These are phyloP conservation scores for Hysterium pulicare DNA, from an alignment of 2,329 filamentous ascomycete genomes.

Conservation along the genomic window DNA sequence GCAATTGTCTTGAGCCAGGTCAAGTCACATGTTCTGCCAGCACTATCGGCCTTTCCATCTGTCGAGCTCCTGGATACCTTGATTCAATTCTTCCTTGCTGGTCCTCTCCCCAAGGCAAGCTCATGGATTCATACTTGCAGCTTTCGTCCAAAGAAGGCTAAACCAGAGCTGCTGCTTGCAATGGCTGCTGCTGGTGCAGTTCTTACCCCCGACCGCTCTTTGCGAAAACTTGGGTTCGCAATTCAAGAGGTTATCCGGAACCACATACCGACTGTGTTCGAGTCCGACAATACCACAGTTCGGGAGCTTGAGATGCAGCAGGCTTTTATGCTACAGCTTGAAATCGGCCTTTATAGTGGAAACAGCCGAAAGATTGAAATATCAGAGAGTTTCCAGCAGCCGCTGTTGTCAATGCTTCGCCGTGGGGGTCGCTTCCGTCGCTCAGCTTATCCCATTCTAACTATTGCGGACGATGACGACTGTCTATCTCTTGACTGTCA, in stretches of 20 bases:
- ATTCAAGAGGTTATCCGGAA: conserved; percentile 49
- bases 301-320: conserved; percentile 53
- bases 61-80: conserved; percentile 59
- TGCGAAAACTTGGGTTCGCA: conserved; percentile 59
- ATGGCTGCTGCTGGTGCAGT: conserved; percentile 61
- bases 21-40: conserved; percentile 48
- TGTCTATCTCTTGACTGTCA: conserved; percentile 59
- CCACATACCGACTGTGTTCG: conserved; percentile 40
- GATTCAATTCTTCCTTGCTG: conserved; percentile 58
- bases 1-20: conserved; percentile 60
- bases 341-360: conserved; percentile 58
- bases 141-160: conserved; percentile 54
- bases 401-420: conserved; percentile 55
- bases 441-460: conserved; percentile 52
- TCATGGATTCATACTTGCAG: conserved; percentile 62
- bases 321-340: conserved; percentile 48
- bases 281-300: conserved; percentile 49
- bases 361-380: conserved; percentile 59
- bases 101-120: conserved; percentile 55
- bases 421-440: conserved; percentile 58
- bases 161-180: conserved; percentile 59
- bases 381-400: conserved; percentile 55
- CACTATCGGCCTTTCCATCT: conserved; percentile 60
- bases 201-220: conserved; percentile 52
- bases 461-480: conserved; percentile 53